Evolutionary conservation across 352 stramenopile genomes (phyloP).

Genomic region (Phytopythium montanum): DNA sequence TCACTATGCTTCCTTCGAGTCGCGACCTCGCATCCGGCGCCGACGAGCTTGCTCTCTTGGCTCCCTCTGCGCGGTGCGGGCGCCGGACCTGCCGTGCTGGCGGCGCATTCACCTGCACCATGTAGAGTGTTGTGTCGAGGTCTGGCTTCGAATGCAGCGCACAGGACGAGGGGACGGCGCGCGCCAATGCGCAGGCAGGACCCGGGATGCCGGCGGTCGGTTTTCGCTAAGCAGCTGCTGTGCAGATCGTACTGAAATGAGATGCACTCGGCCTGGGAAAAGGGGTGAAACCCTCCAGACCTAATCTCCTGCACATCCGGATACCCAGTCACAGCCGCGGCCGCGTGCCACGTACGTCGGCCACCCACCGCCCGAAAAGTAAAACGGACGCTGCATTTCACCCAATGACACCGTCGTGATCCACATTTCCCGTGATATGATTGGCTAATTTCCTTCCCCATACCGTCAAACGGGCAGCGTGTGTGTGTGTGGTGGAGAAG

Average conservation of each 20-base stretch:
- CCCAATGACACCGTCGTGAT: conserved; percentile 22
- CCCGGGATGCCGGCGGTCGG: neutral
- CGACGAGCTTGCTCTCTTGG: too few relatives aligned
- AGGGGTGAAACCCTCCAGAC: neutral
- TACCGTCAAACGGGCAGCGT: conserved; percentile 38
- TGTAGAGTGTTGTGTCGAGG: too few relatives aligned
- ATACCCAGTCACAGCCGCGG: neutral
- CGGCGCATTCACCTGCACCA: too few relatives aligned
- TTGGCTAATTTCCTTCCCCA: conserved; percentile 17
- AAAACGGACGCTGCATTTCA: conserved; percentile 17
- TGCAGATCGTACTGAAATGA: neutral
- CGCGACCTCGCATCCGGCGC: too few relatives aligned
- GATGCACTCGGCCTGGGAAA: neutral
- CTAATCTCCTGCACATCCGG: neutral
- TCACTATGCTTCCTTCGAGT: neutral
- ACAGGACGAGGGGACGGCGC: too few relatives aligned
- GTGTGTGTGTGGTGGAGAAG: conserved; percentile 62
- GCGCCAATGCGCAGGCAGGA: neutral
- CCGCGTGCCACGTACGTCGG: neutral
- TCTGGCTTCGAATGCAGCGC: too few relatives aligned
- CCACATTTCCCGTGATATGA: neutral
- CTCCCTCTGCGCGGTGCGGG: too few relatives aligned
- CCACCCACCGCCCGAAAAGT: conserved; percentile 1
- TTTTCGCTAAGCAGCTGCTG: neutral
- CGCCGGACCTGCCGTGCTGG: too few relatives aligned